Base-by-base conservation (phyloP, 345 rosid species). In the Camelina sativa region DNA sequence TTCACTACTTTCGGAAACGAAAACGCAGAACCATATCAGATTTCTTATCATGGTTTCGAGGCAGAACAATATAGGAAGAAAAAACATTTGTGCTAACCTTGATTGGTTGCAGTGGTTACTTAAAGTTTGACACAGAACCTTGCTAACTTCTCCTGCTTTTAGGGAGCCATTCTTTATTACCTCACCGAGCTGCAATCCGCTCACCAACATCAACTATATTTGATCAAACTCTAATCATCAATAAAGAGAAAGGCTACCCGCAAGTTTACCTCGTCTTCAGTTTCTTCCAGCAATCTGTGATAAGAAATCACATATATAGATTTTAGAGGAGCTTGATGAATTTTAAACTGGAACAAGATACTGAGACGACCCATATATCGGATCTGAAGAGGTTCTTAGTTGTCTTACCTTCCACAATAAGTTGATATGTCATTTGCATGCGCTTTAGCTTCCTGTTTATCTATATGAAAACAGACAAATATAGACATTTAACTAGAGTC, bases 351-450 rank as follows among this genome's bases (percentile, higher is more conserved):
- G 64, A 55, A 22, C 20, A 67, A 60, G 59, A n/a, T 43, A 30
- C 28, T 58, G 57, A 58, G 47, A 30, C 40, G 58, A 53, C 50
- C n/a, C 48, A 6, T 59, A 52, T 34, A 11, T 20, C 34, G 20
- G 40, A 38, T 34, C 16, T 15, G 34, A 32, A 58, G 62, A 59
- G 66, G 59, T 25, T 65, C 32, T 47, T 37, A 35, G 40, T 34
- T 54, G 35, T 75, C 87, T 84, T 73, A 92, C 99, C 93, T 88
- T 83, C 96, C 98, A 80, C 97, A 95, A 84, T 89, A 95, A 78
- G 96, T 82, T 67, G 99, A 83, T 66, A 95, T 84, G 51, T 85
- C 96, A 75, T 89, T 95, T 40, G 99, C 83, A 82, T 90, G 85
- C 65, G 88, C 91, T 72, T 83, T 84, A 65, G 99, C 99, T 83